phyloP scores from a whole-genome alignment of 2,329 filamentous ascomycete species.

The Dothideomycetidae sp. region DNA sequence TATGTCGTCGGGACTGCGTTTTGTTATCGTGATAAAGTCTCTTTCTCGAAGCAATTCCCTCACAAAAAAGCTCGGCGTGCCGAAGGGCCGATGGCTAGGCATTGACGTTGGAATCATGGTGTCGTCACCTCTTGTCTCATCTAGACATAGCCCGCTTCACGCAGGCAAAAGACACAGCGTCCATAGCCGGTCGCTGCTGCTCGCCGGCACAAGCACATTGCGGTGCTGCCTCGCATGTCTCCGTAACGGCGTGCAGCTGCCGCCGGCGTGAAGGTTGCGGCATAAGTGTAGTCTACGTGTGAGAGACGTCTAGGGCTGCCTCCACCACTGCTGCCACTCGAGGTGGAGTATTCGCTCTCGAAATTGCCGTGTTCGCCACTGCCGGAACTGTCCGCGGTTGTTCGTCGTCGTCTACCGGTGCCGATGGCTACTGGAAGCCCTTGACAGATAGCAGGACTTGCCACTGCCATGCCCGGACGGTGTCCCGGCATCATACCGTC shows the following conservation, averaged over 20 bases:
- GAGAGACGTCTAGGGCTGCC: constrained; percentile 2
- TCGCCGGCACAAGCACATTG: constrained; percentile 3
- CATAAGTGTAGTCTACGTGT: background rate
- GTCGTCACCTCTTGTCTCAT: too few species aligned
- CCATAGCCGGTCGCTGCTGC: constrained; percentile 2
- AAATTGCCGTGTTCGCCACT: background rate
- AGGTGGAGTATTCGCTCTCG: background rate
- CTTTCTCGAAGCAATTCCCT: too few species aligned
- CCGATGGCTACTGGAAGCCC: constrained; percentile 51
- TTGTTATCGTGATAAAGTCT: too few species aligned
- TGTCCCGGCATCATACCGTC: constrained; percentile 66
- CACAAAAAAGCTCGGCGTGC: too few species aligned
- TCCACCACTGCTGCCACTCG: constrained; percentile 6
- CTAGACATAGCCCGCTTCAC: constrained; percentile 6
- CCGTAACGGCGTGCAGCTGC: background rate
- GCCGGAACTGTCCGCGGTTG: constrained; percentile 1
- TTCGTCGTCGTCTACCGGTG: constrained; percentile 32
- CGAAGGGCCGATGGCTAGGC: too few species aligned
- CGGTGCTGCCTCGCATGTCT: constrained; percentile 3
- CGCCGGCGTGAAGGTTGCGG: background rate
- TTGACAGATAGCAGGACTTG: constrained; percentile 35
- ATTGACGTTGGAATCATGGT: too few species aligned
- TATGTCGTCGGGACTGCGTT: too few species aligned
- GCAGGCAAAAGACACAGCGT: constrained; percentile 5
- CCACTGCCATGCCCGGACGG: constrained; percentile 35